Conservation (phyloP, 495 filamentous ascomycete genomes). For the Trichocladium antarcticum region DNA sequence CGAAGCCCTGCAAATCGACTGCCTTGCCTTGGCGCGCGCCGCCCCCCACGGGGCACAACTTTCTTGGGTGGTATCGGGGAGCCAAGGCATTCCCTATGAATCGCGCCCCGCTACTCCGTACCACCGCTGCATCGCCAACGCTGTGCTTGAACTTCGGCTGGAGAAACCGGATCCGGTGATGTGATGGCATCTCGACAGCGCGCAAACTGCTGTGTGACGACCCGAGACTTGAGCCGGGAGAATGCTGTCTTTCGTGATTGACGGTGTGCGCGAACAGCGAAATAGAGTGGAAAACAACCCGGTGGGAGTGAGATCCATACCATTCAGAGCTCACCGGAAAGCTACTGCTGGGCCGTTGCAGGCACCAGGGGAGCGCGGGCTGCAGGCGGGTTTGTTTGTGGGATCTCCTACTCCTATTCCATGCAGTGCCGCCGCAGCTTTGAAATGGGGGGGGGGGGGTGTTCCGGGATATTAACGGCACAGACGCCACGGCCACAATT, state of each 20-base stretch:
- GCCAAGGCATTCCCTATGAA: conserved; percentile 2
- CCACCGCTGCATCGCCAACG: background rate
- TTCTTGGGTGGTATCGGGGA: background rate
- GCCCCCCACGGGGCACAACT: background rate
- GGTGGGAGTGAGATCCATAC: background rate
- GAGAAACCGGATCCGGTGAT: background rate
- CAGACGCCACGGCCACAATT: no score
- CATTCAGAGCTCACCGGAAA: background rate
- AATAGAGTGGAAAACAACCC: no score
- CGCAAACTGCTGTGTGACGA: background rate
- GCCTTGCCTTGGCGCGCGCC: background rate
- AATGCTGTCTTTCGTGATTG: background rate
- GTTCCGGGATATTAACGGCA: no score
- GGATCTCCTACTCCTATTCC: no score
- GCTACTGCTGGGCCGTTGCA: background rate
- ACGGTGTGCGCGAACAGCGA: background rate
- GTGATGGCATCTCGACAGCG: background rate
- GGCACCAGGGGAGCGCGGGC: conserved; percentile 1
- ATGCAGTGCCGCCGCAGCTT: no score
- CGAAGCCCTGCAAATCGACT: background rate
- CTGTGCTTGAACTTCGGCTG: background rate
- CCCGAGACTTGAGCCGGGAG: background rate
- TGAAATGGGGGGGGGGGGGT: no score
- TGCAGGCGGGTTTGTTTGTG: conserved; percentile 1
- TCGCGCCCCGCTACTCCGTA: background rate